Evolutionary conservation across 2,329 filamentous ascomycete genomes (phyloP).

Genomic region (Apiospora malaysiana): DNA sequence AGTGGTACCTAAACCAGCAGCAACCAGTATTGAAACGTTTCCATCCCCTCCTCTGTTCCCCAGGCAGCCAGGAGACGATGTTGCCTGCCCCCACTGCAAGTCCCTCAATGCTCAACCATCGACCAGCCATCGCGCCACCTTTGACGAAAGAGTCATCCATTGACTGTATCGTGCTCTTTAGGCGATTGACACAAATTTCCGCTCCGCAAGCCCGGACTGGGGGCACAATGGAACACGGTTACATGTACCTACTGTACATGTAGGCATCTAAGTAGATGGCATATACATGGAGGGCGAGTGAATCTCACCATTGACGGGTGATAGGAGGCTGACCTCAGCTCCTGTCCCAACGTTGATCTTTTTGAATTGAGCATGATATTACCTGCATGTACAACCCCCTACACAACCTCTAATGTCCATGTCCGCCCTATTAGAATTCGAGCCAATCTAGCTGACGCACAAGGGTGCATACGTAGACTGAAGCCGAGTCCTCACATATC

Average conservation of each 20-base stretch:
- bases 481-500: not conserved
- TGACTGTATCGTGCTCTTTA: not conserved
- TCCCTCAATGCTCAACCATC: not conserved
- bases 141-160: not conserved
- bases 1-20: conserved; percentile 13
- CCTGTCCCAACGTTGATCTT: not conserved
- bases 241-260: not conserved
- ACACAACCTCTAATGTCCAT: not conserved
- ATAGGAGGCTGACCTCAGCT: conserved; percentile 16
- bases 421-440: conserved; percentile 7
- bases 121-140: conserved; percentile 8
- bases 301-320: not conserved
- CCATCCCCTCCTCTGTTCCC: not conserved
- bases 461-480: conserved; percentile 3
- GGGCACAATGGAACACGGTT: not conserved
- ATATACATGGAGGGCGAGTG: not conserved
- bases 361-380: not conserved
- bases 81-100: not conserved
- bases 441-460: not conserved
- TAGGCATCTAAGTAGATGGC: no score
- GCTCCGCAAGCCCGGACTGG: not conserved
- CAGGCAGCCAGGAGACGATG: not conserved
- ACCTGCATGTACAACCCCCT: not conserved
- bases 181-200: not conserved
- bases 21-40: conserved; percentile 10